A percentile compares a stretch with the other conserved stretches of the same genome.
Evolutionary conservation across 768 basidiomycete species (phyloP).

Genomic region (Tephrocybe sp.): DNA sequence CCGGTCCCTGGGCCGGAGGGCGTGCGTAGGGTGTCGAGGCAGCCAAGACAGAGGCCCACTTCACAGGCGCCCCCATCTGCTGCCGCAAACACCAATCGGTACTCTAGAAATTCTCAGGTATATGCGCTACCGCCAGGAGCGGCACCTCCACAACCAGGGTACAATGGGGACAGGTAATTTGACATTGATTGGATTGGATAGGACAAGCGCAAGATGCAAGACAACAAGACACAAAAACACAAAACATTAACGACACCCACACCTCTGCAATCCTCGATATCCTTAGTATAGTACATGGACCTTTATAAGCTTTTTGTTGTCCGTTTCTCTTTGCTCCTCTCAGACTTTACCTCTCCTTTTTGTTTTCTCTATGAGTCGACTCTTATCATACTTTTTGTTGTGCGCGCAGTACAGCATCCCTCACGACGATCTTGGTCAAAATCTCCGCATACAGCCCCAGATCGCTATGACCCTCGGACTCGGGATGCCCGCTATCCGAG

Average conservation of each 20-base stretch:
- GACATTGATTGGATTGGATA: neutral
- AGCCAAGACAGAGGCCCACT: constrained; percentile 53
- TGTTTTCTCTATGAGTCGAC: neutral
- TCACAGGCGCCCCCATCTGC: constrained; percentile 52
- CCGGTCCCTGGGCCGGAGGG: constrained; percentile 79
- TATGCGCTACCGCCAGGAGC: constrained; percentile 11
- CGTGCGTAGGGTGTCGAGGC: constrained; percentile 77
- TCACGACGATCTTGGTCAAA: neutral
- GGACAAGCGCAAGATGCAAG: neutral
- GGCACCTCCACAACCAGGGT: constrained; percentile 9
- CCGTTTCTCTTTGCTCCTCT: neutral
- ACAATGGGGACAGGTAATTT: constrained; percentile 2
- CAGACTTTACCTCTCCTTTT: neutral
- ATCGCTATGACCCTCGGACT: too few species aligned
- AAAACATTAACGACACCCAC: neutral
- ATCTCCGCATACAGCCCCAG: neutral
- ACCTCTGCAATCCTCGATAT: neutral
- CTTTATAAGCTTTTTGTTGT: neutral
- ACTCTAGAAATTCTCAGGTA: constrained; percentile 15
- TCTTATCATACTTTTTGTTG: neutral
- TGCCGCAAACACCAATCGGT: constrained; percentile 10
- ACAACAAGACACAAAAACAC: neutral
- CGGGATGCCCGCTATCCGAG: neutral
- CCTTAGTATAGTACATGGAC: neutral
- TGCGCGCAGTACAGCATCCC: neutral